phyloP scores from a whole-genome alignment of 192 early-diverging fungal genomes.

The Linderina pennispora region DNA sequence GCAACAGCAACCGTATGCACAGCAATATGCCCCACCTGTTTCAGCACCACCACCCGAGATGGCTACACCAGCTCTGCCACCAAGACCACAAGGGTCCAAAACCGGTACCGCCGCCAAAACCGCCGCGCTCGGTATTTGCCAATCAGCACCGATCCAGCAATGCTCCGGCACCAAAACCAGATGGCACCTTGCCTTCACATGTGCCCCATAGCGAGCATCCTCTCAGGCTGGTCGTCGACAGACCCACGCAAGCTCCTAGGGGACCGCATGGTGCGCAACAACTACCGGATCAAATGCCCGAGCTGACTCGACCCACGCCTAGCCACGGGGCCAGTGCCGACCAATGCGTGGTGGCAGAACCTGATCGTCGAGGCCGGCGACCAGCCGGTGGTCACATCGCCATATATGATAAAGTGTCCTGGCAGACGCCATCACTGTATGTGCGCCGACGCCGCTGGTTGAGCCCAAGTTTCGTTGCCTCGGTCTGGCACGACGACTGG shows the following conservation, averaged over 20 bases:
- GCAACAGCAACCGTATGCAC: no score
- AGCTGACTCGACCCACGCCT: slow-evolving; percentile 11
- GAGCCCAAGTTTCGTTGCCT: slow-evolving; percentile 14
- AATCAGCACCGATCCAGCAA: no score
- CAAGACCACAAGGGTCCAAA: no score
- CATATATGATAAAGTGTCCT: slow-evolving; percentile 33
- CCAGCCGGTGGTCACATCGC: slow-evolving; percentile 29
- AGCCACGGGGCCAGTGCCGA: slow-evolving; percentile 12
- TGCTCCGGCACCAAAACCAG: no score
- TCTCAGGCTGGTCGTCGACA: slow-evolving; percentile 17
- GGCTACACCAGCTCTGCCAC: no score
- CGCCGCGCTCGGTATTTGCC: no score
- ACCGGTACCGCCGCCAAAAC: no score
- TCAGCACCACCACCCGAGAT: no score
- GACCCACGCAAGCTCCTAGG: slow-evolving; percentile 3
- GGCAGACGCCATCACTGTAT: slow-evolving; percentile 7
- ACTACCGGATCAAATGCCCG: slow-evolving; percentile 10
- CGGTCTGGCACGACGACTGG: slow-evolving; percentile 36
- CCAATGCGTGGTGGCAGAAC: slow-evolving; percentile 47
- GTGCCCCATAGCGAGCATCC: no score
- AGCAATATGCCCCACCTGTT: no score
- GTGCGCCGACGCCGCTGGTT: slow-evolving; percentile 17
- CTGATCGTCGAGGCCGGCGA: slow-evolving; percentile 29
- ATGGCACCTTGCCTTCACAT: no score
- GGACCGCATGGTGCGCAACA: slow-evolving; percentile 8